Conservation (phyloP, 2,329 filamentous ascomycete species). For the Hypoxylon sp. region DNA sequence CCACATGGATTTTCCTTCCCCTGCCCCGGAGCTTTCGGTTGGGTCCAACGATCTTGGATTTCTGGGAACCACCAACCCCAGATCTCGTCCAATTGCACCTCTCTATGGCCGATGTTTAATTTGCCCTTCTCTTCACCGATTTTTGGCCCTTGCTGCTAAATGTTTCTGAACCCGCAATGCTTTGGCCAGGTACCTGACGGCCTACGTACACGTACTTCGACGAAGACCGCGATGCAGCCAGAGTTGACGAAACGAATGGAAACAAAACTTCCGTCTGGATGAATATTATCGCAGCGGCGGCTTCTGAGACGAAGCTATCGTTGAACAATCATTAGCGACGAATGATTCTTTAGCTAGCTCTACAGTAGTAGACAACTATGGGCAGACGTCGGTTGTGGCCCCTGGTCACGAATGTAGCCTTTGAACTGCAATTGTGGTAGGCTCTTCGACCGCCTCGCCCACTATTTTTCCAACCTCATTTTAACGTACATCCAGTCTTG, state of each 20-base stretch:
- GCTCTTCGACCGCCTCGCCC: conserved; percentile 30
- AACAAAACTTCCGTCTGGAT: conserved; percentile 25
- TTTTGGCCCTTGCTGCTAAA: conserved; percentile 31
- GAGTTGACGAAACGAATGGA: conserved; percentile 1
- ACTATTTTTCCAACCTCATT: conserved; percentile 42
- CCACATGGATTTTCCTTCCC: conserved; percentile 7
- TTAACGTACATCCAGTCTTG: conserved; percentile 40
- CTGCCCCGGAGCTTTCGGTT: conserved; percentile 26
- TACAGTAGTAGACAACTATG: no score
- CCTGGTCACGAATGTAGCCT: conserved; percentile 22
- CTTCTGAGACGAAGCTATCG: conserved; percentile 31
- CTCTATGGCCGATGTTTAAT: conserved; percentile 33
- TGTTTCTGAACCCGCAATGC: conserved; percentile 2
- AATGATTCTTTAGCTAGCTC: conserved; percentile 22
- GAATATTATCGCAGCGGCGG: conserved; percentile 22
- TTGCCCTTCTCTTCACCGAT: conserved; percentile 42
- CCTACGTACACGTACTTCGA: not conserved
- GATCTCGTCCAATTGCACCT: conserved; percentile 37
- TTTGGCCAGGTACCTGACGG: not conserved
- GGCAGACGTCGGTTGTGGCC: conserved; percentile 8
- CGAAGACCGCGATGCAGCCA: conserved; percentile 12
- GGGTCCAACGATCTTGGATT: conserved; percentile 19
- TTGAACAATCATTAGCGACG: conserved; percentile 19
- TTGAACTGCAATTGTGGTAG: conserved; percentile 26
- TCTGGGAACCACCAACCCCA: conserved; percentile 27